These are phyloP conservation scores for Peniophora sp. DNA, from an alignment of 1,284 basidiomycete species.

Conservation along the genomic window DNA sequence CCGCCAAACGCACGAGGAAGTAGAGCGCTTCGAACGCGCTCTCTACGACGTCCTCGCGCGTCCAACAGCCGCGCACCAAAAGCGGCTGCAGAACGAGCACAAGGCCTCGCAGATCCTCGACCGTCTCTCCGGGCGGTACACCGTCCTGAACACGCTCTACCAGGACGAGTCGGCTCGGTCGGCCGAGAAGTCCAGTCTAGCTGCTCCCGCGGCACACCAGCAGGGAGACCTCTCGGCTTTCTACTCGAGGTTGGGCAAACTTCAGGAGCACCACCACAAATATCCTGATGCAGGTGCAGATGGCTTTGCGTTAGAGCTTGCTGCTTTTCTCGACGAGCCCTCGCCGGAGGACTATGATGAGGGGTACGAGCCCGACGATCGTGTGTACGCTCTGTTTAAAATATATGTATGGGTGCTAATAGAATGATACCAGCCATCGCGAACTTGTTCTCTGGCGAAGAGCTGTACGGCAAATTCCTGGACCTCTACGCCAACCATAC, in stretches of 20 bases:
- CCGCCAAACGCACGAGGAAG: slow-evolving; percentile 91
- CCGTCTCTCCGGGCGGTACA: slow-evolving; percentile 67
- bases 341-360: slow-evolving; percentile 69
- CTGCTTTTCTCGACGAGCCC: slow-evolving; percentile 69
- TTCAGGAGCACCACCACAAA: slow-evolving; percentile 93
- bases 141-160: slow-evolving; percentile 63
- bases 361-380: slow-evolving; percentile 71
- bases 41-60: slow-evolving; percentile 67
- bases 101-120: slow-evolving; percentile 82
- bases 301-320: slow-evolving; percentile 76
- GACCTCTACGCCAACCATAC: slow-evolving; percentile 89
- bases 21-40: slow-evolving; percentile 81
- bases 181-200: slow-evolving; percentile 54
- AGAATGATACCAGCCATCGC: slow-evolving; percentile 58
- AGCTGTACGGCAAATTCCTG: slow-evolving; percentile 89
- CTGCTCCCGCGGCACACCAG: slow-evolving; percentile 42
- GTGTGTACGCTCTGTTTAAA: slow-evolving; percentile 35
- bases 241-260: slow-evolving; percentile 87
- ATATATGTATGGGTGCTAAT: slow-evolving; percentile 10
- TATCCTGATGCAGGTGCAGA: slow-evolving; percentile 85
- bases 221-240: slow-evolving; percentile 85
- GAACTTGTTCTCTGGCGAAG: slow-evolving; percentile 91
- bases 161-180: slow-evolving; percentile 64
- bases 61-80: slow-evolving; percentile 52
- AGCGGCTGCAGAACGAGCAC: slow-evolving; percentile 74